Conservation (phyloP, 176 grass and related monocot genomes). For the Chrysopogon serrulatus region DNA sequence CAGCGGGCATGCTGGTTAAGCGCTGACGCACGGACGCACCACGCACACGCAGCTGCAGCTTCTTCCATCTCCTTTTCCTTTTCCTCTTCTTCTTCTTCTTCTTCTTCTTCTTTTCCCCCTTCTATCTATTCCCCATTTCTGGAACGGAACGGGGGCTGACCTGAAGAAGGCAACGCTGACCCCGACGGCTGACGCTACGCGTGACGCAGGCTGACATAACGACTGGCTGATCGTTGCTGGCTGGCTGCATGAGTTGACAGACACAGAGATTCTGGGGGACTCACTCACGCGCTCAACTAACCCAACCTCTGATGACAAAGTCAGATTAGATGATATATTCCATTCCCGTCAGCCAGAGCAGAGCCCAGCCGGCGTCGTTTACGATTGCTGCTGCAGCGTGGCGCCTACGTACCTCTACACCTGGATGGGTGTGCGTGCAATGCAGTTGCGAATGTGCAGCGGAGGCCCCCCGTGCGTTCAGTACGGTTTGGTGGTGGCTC, state of each 20-base stretch:
- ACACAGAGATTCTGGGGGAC: not conserved
- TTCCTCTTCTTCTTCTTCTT: too few relatives aligned
- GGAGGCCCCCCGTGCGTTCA: too few relatives aligned
- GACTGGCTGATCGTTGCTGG: not conserved
- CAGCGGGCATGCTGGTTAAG: not conserved
- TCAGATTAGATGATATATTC: not conserved
- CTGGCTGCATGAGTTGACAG: too few relatives aligned
- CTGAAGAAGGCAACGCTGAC: not conserved
- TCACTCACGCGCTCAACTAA: not conserved
- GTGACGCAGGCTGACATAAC: not conserved
- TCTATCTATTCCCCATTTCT: too few relatives aligned
- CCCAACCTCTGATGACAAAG: not conserved
- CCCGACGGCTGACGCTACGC: not conserved
- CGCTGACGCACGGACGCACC: constrained; percentile 17
- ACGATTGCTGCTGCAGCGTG: too few relatives aligned
- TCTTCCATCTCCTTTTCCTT: too few relatives aligned
- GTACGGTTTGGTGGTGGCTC: not conserved
- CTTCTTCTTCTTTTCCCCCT: too few relatives aligned
- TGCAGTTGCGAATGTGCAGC: not conserved
- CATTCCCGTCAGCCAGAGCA: not conserved
- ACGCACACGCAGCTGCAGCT: not conserved
- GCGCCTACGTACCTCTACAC: too few relatives aligned
- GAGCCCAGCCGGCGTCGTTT: too few relatives aligned
- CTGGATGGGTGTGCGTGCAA: too few relatives aligned
- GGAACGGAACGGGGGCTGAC: not conserved